Evolutionary conservation across 2,329 filamentous ascomycete genomes (phyloP).

Genomic region (Neonectria punicea): DNA sequence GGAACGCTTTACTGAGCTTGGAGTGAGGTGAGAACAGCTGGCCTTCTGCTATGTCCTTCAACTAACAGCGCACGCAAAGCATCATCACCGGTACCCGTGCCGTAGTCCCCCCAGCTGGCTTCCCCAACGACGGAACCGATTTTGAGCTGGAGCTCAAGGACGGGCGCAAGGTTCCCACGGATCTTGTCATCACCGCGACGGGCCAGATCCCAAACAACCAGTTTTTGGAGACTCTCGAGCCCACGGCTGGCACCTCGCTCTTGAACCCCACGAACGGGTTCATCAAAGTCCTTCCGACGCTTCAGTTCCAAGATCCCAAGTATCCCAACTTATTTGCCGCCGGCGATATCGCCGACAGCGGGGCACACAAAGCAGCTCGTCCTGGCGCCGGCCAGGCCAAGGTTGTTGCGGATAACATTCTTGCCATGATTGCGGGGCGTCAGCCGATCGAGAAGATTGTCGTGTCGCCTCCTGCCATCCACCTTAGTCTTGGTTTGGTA

Average conservation of each 20-base stretch:
- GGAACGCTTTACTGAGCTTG: conserved; percentile 34
- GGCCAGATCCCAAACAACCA: conserved; percentile 43
- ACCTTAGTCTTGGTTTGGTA: conserved; percentile 39
- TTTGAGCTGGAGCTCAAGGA: conserved; percentile 38
- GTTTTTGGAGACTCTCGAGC: conserved; percentile 30
- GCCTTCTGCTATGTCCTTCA: background rate
- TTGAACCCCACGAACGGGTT: conserved; percentile 38
- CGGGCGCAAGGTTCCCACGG: conserved; percentile 32
- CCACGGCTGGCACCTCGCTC: conserved; percentile 14
- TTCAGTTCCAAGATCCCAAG: conserved; percentile 38
- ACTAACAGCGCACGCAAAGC: conserved; percentile 18
- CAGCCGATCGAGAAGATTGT: conserved; percentile 25
- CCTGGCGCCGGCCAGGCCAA: conserved; percentile 34
- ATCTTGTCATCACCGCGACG: conserved; percentile 39
- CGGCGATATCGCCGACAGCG: conserved; percentile 41
- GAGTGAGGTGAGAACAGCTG: conserved; percentile 31
- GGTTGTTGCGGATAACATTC: conserved; percentile 39
- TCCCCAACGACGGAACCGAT: conserved; percentile 31
- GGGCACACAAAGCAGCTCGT: conserved; percentile 39
- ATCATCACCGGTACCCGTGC: conserved; percentile 38
- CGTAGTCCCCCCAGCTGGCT: conserved; percentile 31
- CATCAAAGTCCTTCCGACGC: conserved; percentile 32
- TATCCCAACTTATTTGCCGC: conserved; percentile 40
- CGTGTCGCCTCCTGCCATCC: conserved; percentile 36
- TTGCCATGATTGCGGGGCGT: conserved; percentile 32